These are phyloP conservation scores for Hagleromyces aurorensis DNA, from an alignment of 805 yeast species.

Conservation along the genomic window DNA sequence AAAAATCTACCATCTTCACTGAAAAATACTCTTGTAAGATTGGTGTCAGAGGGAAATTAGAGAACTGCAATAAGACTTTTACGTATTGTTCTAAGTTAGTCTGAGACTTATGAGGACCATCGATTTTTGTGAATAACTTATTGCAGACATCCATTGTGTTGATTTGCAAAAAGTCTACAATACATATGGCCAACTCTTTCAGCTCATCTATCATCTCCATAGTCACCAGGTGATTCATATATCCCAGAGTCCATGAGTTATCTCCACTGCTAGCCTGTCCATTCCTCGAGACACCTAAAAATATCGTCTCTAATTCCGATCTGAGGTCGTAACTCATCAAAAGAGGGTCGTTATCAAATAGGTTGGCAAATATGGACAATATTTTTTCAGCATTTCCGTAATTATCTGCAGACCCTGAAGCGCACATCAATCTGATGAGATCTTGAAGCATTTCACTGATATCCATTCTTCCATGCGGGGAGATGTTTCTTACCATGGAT, in stretches of 20 bases:
- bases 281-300: constrained; percentile 26
- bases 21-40: constrained; percentile 52
- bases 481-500: constrained; percentile 23
- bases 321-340: constrained; percentile 27
- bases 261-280: constrained; percentile 14
- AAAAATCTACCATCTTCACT: constrained; percentile 50
- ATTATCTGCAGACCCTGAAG: constrained; percentile 20
- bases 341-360: constrained; percentile 26
- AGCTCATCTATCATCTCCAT: constrained; percentile 26
- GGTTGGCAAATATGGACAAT: constrained; percentile 21
- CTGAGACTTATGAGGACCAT: constrained; percentile 5
- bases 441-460: constrained; percentile 24
- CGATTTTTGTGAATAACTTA: constrained; percentile 24
- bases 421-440: constrained; percentile 26
- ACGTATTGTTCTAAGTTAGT: constrained; percentile 32
- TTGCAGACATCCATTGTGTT: constrained; percentile 28
- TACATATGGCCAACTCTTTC: constrained; percentile 28
- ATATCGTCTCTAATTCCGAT: constrained; percentile 24
- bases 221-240: constrained; percentile 29
- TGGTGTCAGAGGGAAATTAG: constrained; percentile 51
- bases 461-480: constrained; percentile 25
- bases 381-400: constrained; percentile 23
- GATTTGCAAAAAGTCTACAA: constrained; percentile 28
- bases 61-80: constrained; percentile 42
- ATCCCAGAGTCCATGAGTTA: constrained; percentile 29